Base-by-base conservation (phyloP, 2,329 filamentous ascomycete species). In the Arthrobotrys conoides region DNA sequence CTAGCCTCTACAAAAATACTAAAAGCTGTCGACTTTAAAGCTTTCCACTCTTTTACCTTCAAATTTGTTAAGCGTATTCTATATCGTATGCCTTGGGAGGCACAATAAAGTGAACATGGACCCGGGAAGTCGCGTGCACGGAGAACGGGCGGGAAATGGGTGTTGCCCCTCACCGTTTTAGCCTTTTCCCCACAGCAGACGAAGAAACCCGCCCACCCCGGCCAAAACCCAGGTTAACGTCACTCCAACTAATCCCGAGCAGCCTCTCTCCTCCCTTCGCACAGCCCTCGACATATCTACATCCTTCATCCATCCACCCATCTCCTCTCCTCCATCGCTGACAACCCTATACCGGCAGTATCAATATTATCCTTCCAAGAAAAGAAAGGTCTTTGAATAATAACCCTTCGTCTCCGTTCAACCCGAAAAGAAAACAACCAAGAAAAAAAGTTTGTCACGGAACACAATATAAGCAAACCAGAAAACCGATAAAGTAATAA, bases 151-250 rank as follows among this genome's bases (percentile, higher is more conserved):
- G 57, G 22, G 20, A 30, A 33, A 18, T n/a, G 38, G 36, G 16
- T 46, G 44, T 46, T 41, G 73, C 73, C 73, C 73, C 73, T 77
- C 73, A 71, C 67, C 46, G 22, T n/a, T 30, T 77, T 77, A 71
- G 66, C 73, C 73, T 55, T 67, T 66, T 71, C 73, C 73, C 73
- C 73, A 77, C 73, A 71, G 36, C 38, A 44, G 27, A 48, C 6
- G 46, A 30, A 59, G 55, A 59, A 41, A 75, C 18, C 53, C 63
- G 55, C 65, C 51, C 51, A 46, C 44, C 44, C n/a, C 20, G 38
- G 61, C 24, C 41, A 70, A 36, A 46, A 49, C 66, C 64, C 55
- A 59, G 46, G 46, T 69, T 48, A 64, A 71, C 73, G 67, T 71
- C 73, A 71, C 67, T 24, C 49, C 61, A 65, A 51, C 67, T 27